A percentile compares a stretch with the other conserved stretches of the same genome.
Evolutionary conservation across 2,329 filamentous ascomycete genomes (phyloP).

Genomic region (Plenodomus tracheiphilus): DNA sequence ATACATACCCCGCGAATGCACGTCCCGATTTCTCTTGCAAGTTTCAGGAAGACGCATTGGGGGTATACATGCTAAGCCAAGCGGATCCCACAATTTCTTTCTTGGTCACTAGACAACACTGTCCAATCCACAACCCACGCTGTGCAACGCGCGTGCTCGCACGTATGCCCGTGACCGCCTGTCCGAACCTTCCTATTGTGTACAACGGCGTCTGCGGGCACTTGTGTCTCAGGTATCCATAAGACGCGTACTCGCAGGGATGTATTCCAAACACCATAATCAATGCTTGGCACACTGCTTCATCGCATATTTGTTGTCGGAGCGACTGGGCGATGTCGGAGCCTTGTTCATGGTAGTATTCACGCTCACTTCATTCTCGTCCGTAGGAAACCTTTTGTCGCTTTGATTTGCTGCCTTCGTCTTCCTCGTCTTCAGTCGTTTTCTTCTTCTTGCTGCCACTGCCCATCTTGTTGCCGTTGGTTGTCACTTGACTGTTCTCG

Average conservation of each 20-base stretch:
- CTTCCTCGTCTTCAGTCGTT: slow-evolving; percentile 49
- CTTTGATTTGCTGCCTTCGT: slow-evolving; percentile 52
- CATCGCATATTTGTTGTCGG: background rate
- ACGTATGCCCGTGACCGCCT: background rate
- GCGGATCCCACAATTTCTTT: too few relatives aligned
- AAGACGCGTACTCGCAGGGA: slow-evolving; percentile 28
- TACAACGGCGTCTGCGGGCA: slow-evolving; percentile 9
- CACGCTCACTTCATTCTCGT: slow-evolving; percentile 42
- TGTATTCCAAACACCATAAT: background rate
- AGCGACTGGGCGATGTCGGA: background rate
- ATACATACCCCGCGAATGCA: too few relatives aligned
- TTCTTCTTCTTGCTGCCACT: slow-evolving; percentile 52
- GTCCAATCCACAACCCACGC: too few relatives aligned
- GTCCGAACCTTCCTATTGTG: slow-evolving; percentile 24
- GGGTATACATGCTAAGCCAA: too few relatives aligned
- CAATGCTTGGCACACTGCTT: background rate
- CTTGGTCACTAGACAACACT: too few relatives aligned
- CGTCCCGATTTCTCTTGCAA: too few relatives aligned
- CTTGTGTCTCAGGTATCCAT: slow-evolving; percentile 23
- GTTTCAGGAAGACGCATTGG: too few relatives aligned
- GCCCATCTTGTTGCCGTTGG: slow-evolving; percentile 43
- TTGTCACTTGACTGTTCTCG: slow-evolving; percentile 50
- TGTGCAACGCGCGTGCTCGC: background rate
- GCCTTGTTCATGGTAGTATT: background rate
- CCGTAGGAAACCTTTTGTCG: slow-evolving; percentile 56